Percentiles rank a stretch among this genome's conserved stretches.
Evolutionary conservation across 1,139 yeast genomes (phyloP).

Genomic region (Debaryomyces psychrophilus): DNA sequence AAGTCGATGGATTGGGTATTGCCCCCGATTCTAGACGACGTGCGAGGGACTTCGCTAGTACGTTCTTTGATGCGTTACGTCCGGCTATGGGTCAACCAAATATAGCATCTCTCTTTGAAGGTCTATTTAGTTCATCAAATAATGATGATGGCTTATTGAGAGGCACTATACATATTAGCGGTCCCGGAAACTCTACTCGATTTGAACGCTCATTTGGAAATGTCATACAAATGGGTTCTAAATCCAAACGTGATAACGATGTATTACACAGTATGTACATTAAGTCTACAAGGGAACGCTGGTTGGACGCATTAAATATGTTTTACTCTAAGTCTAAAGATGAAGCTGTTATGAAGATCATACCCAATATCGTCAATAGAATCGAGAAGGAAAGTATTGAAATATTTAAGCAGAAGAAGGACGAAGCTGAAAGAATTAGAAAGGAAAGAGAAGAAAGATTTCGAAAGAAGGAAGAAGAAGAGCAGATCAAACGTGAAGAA

Average conservation of each 20-base stretch:
- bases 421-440: constrained; percentile 30
- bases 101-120: constrained; percentile 24
- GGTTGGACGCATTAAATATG: constrained; percentile 62
- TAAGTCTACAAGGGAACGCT: constrained; percentile 66
- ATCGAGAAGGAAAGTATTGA: constrained; percentile 53
- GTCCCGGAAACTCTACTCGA: constrained; percentile 14
- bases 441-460: constrained; percentile 35
- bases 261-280: constrained; percentile 36
- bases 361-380: constrained; percentile 54
- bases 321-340: constrained; percentile 49
- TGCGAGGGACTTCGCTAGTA: constrained; percentile 25
- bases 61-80: constrained; percentile 30
- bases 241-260: constrained; percentile 17
- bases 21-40: constrained; percentile 19
- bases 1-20: constrained; percentile 19
- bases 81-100: constrained; percentile 25
- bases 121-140: constrained; percentile 16
- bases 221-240: constrained; percentile 24
- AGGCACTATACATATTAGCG: constrained; percentile 20
- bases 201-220: constrained; percentile 35
- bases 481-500: constrained; percentile 38
- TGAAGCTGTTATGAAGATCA: constrained; percentile 44
- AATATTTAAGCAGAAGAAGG: constrained; percentile 30
- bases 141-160: constrained; percentile 22
- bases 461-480: constrained; percentile 38